Conservation (phyloP, 2,329 filamentous ascomycete genomes). For the Aureobasidium sp. region DNA sequence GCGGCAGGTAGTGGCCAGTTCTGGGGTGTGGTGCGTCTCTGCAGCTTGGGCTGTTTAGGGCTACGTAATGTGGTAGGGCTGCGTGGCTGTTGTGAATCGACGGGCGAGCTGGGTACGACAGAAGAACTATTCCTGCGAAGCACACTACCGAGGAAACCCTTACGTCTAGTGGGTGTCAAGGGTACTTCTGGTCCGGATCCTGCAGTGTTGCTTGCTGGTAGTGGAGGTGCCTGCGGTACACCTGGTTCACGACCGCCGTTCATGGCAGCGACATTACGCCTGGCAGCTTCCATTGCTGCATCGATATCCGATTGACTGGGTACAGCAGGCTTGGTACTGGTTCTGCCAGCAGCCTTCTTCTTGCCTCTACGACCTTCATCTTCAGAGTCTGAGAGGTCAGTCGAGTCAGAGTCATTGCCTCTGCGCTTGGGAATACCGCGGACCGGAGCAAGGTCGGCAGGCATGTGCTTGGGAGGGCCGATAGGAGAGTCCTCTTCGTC, state of each 20-base stretch:
- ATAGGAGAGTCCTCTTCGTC: conserved; percentile 48
- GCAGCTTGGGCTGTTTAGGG: conserved; percentile 18
- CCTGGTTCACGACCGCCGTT: conserved; percentile 17
- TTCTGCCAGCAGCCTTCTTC: conserved; percentile 39
- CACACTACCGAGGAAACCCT: conserved; percentile 30
- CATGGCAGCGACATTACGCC: conserved; percentile 27
- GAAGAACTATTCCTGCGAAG: conserved; percentile 29
- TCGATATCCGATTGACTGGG: conserved; percentile 32
- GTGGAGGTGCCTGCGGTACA: conserved; percentile 16
- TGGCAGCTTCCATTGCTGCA: conserved; percentile 31
- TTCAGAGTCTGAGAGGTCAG: conserved; percentile 43
- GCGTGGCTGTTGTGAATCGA: conserved; percentile 11
- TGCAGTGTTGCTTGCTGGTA: conserved; percentile 23
- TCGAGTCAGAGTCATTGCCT: conserved; percentile 50
- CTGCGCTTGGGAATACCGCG: conserved; percentile 53
- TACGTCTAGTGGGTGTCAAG: conserved; percentile 20
- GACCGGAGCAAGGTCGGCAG: conserved; percentile 44
- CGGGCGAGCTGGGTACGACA: conserved; percentile 16
- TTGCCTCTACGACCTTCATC: conserved; percentile 27
- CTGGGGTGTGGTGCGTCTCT: conserved; percentile 17
- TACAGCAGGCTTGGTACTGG: conserved; percentile 26
- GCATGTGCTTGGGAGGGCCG: conserved; percentile 29
- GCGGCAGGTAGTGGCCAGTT: conserved; percentile 41
- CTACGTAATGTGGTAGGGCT: conserved; percentile 26
- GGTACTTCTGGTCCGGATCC: background rate